Evolutionary conservation across 192 early-diverging fungal species (phyloP).

Genomic region (Backusella macrospora): DNA sequence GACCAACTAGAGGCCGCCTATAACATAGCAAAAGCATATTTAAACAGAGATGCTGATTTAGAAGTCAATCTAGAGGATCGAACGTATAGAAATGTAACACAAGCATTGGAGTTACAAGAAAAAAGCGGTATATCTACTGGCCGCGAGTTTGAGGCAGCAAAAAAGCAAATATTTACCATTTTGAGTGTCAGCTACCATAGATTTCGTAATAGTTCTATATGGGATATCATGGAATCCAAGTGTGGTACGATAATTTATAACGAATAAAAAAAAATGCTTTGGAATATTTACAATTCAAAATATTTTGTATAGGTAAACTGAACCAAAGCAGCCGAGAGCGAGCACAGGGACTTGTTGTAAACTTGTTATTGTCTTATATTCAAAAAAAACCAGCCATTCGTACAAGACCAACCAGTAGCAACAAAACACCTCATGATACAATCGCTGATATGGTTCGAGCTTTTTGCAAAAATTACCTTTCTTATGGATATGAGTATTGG

Average conservation of each 20-base stretch:
- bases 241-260: conserved; percentile 17
- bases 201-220: conserved; percentile 14
- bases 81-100: conserved; percentile 7
- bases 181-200: conserved; percentile 16
- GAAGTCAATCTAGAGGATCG: conserved; percentile 20
- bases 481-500: neutral
- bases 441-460: conserved; percentile 4
- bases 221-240: conserved; percentile 22
- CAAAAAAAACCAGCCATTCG: conserved; percentile 8
- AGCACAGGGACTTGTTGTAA: conserved; percentile 15
- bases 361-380: conserved; percentile 1
- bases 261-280: neutral
- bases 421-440: neutral
- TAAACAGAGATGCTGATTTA: conserved; percentile 16
- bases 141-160: conserved; percentile 14
- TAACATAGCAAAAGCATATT: conserved; percentile 14
- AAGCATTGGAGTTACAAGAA: conserved; percentile 15
- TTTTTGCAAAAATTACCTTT: conserved; percentile 1
- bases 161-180: conserved; percentile 17
- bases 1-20: conserved; percentile 13
- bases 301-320: conserved; percentile 1
- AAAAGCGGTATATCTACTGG: conserved; percentile 14
- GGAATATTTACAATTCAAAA: neutral
- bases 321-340: neutral
- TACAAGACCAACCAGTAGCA: neutral